These are phyloP conservation scores for Aspergillus calidoustus DNA, from an alignment of 2,329 filamentous ascomycete genomes.

Conservation along the genomic window DNA sequence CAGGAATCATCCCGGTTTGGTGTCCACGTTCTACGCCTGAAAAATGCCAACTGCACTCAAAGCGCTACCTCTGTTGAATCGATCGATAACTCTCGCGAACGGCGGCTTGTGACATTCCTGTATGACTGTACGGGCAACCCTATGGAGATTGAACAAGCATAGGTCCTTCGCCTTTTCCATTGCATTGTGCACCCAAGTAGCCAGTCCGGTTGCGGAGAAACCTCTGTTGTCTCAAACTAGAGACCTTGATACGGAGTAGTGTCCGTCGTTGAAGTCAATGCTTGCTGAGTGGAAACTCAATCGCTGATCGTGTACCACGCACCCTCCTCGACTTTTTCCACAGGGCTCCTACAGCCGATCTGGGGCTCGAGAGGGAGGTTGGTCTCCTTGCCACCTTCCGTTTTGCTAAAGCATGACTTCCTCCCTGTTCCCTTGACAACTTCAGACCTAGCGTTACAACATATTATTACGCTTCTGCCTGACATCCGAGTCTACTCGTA, in stretches of 20 bases:
- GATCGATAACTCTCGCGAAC: conserved; percentile 10
- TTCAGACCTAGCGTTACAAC: conserved; percentile 5
- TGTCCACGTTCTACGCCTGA: conserved; percentile 31
- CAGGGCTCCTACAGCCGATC: conserved; percentile 17
- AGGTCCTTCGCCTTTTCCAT: background rate
- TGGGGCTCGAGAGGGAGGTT: conserved; percentile 17
- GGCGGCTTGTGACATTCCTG: conserved; percentile 2
- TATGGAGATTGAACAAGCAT: background rate
- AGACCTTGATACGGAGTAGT: conserved; percentile 2
- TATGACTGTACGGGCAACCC: background rate
- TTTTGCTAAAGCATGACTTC: conserved; percentile 14
- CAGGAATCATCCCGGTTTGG: conserved; percentile 19
- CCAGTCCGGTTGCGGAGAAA: background rate
- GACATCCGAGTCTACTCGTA: background rate
- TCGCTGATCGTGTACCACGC: conserved; percentile 13
- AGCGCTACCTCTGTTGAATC: conserved; percentile 8
- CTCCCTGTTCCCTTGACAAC: conserved; percentile 12
- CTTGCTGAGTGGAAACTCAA: conserved; percentile 3
- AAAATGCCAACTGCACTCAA: conserved; percentile 23
- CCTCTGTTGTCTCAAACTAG: conserved; percentile 2
- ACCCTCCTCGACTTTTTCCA: conserved; percentile 9
- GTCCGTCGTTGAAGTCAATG: conserved; percentile 6
- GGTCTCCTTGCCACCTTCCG: conserved; percentile 20
- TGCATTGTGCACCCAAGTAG: background rate
- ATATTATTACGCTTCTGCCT: conserved; percentile 8